A percentile compares a stretch with the other conserved stretches of the same genome.
phyloP scores from a whole-genome alignment of 2,329 filamentous ascomycete genomes.

The Thermomyces lanuginosus region DNA sequence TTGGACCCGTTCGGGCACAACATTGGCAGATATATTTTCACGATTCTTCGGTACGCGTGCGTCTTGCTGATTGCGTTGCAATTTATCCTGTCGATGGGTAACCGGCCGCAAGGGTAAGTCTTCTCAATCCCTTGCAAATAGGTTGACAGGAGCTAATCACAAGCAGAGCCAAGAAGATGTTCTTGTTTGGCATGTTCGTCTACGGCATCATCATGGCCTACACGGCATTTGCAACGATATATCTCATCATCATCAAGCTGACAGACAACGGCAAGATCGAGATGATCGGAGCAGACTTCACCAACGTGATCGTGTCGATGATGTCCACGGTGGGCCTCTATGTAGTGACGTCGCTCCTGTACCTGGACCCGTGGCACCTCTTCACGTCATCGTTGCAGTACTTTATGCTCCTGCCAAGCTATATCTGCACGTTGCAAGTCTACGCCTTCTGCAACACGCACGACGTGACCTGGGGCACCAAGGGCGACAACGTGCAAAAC shows the following conservation, averaged over 20 bases:
- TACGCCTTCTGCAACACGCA: constrained; percentile 99
- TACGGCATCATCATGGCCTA: constrained; percentile 92
- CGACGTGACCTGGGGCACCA: constrained; percentile 97
- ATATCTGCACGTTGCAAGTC: constrained; percentile 94
- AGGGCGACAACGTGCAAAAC: constrained; percentile 89
- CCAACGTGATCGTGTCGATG: constrained; percentile 83
- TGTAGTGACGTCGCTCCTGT: constrained; percentile 90
- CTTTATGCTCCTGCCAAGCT: constrained; percentile 77
- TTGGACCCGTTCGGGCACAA: constrained; percentile 86
- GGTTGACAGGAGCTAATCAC: background rate
- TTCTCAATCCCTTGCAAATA: background rate
- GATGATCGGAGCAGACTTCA: constrained; percentile 79
- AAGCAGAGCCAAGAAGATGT: constrained; percentile 60
- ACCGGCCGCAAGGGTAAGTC: constrained; percentile 67
- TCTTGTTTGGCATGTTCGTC: constrained; percentile 72
- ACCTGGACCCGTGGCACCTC: constrained; percentile 98
- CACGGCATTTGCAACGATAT: constrained; percentile 75
- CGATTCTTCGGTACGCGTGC: constrained; percentile 67
- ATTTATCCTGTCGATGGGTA: constrained; percentile 92
- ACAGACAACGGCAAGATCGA: constrained; percentile 30
- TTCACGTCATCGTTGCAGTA: constrained; percentile 84
- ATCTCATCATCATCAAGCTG: constrained; percentile 75
- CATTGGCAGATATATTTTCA: constrained; percentile 72
- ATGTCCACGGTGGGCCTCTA: constrained; percentile 82
- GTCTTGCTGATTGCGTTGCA: constrained; percentile 82